These are phyloP conservation scores for Letharia lupina DNA, from an alignment of 495 filamentous ascomycete species.

Conservation along the genomic window DNA sequence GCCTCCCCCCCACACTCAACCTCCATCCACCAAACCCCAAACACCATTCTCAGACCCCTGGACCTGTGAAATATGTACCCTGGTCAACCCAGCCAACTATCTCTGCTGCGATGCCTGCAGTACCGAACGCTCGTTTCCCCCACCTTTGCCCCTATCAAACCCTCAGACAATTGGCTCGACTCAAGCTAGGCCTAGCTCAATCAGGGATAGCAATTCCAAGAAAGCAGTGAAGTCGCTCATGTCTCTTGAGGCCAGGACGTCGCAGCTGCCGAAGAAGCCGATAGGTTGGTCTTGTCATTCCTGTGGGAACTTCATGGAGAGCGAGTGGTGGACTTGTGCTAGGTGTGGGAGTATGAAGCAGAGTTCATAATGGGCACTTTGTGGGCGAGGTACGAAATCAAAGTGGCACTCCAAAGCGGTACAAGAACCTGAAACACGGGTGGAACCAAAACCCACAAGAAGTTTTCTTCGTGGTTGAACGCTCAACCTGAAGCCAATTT, in stretches of 20 bases:
- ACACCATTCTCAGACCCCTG: conserved; percentile 41
- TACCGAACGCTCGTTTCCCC: conserved; percentile 47
- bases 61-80: conserved; percentile 72
- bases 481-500: background rate
- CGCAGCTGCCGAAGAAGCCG: conserved; percentile 35
- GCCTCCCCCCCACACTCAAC: background rate
- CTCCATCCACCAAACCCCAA: conserved; percentile 6
- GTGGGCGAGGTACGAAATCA: too few relatives aligned
- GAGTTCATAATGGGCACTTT: conserved; percentile 35
- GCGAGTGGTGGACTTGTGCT: conserved; percentile 72
- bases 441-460: background rate
- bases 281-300: conserved; percentile 61
- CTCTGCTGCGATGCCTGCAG: conserved; percentile 75
- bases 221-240: conserved; percentile 35
- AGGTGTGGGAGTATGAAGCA: conserved; percentile 60
- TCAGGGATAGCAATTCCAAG: conserved; percentile 22
- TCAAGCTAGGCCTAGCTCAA: conserved; percentile 4
- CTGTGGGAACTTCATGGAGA: conserved; percentile 59
- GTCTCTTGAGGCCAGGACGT: conserved; percentile 32
- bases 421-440: too few relatives aligned
- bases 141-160: conserved; percentile 15
- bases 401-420: background rate
- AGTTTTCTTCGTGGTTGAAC: background rate
- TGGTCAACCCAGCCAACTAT: conserved; percentile 64
- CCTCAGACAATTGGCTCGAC: background rate